phyloP scores from a whole-genome alignment of 306 rosid species.

The Hylodesmum podocarpum region DNA sequence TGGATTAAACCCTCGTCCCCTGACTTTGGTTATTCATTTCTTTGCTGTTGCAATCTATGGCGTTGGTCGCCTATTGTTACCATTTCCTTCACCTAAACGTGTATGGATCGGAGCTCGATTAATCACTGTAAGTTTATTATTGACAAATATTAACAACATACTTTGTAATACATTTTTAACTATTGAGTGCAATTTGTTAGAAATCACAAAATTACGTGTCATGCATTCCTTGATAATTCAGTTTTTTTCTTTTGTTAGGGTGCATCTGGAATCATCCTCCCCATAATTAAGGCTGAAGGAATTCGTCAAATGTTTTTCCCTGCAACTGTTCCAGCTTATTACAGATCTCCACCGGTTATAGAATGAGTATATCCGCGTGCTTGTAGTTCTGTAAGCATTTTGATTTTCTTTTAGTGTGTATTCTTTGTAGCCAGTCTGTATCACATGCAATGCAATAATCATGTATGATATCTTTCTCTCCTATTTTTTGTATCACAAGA shows the following conservation, averaged over 20 bases:
- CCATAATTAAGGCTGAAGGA: constrained; percentile 96
- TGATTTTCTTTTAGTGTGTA: constrained; percentile 14
- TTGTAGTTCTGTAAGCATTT: constrained; percentile 22
- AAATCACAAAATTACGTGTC: too few relatives aligned
- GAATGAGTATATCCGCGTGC: constrained; percentile 23
- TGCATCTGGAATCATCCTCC: constrained; percentile 89
- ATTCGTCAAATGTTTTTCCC: constrained; percentile 97
- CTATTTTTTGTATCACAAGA: neutral
- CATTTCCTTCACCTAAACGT: constrained; percentile 90
- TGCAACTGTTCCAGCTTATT: constrained; percentile 84
- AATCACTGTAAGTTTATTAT: constrained; percentile 66
- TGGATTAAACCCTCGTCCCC: constrained; percentile 93
- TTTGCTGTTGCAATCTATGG: constrained; percentile 93
- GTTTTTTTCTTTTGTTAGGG: constrained; percentile 55
- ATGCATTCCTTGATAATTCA: too few relatives aligned
- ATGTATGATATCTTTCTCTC: neutral
- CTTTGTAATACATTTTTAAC: too few relatives aligned
- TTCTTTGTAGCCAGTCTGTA: constrained; percentile 30
- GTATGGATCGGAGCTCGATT: constrained; percentile 89
- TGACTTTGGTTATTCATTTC: constrained; percentile 93
- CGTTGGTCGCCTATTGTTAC: constrained; percentile 82
- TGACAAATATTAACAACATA: too few relatives aligned
- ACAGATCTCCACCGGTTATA: constrained; percentile 64
- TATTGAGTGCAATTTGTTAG: too few relatives aligned
- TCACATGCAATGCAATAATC: neutral